A percentile compares a stretch with the other conserved stretches of the same genome.
Evolutionary conservation across 2,329 filamentous ascomycete species (phyloP).

Genomic region (Fusarium sp.): DNA sequence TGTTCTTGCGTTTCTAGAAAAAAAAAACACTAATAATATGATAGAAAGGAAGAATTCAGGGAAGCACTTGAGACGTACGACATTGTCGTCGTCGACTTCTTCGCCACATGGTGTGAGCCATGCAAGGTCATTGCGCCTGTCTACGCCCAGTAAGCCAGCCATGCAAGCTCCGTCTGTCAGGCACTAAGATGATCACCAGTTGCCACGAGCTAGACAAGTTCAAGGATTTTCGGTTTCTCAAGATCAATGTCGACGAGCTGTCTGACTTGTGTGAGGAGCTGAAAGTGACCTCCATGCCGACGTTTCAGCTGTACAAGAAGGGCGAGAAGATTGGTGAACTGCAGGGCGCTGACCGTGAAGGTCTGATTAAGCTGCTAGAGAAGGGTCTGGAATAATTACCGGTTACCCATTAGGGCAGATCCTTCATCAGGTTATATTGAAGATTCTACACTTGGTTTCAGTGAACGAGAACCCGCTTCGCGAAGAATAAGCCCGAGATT

Average conservation of each 20-base stretch:
- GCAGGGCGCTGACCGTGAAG: constrained; percentile 13
- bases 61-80: constrained; percentile 19
- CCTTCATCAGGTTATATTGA: too few relatives aligned
- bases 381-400: constrained; percentile 4
- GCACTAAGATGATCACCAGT: not conserved
- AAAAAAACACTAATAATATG: not conserved
- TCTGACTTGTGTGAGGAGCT: constrained; percentile 10
- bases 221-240: constrained; percentile 31
- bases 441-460: too few relatives aligned
- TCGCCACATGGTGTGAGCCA: constrained; percentile 14
- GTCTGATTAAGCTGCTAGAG: constrained; percentile 20
- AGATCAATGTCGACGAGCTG: constrained; percentile 29
- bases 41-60: constrained; percentile 27
- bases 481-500: too few relatives aligned
- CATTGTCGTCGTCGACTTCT: constrained; percentile 28
- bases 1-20: not conserved
- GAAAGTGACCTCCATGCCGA: constrained; percentile 3
- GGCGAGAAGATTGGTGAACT: constrained; percentile 24
- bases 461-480: too few relatives aligned
- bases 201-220: constrained; percentile 27
- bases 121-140: constrained; percentile 24
- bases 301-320: constrained; percentile 26
- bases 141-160: constrained; percentile 18
- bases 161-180: fast-evolving
- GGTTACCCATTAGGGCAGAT: not conserved